Evolutionary conservation across 371 early-diverging fungal species (phyloP), one percentile per base, ranked within the genome.

Genomic region (Apophysomyces ossiformis): DNA sequence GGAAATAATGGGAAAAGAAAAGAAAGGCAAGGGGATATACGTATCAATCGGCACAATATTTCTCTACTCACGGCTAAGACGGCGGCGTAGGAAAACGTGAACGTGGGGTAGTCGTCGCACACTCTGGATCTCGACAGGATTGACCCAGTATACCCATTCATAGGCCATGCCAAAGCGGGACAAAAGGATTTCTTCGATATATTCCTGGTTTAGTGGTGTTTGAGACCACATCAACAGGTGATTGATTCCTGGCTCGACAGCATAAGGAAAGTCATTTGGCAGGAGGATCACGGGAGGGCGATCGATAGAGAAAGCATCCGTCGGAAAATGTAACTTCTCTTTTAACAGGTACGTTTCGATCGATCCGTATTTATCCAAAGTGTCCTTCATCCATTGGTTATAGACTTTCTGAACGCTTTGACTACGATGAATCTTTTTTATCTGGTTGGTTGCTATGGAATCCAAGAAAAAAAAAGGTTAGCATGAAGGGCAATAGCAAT

Each of bases 231-330:
- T 68, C 38, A 89, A 70, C 16, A 76, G 66, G 59, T 89, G 89
- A 13, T 60, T 26, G 38, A 81, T 81, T 43, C 78, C 75, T 35
- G 74, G 75, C 13, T 77, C 82, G 6, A 83, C 71, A 11, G 87
- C 83, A 61, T 89, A 89, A 18, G 88, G 88, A 66, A 84, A 89
- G 69, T 89, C 89, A 70, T 89, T 89, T 7, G 78, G 80, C 7
- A 87, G 70, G 46, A 87, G 64, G 58, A 85, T 71, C 36, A 72
- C 69, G 46, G 68, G 45, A 15, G 71, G 69, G 64, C 6, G 54
- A 26, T 21, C 21, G 9, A 37, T 50, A 16, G 32, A 26, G 32
- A 3, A 26, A 26, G 1, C 32, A 15, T 54, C 57, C 12, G 69
- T 44, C 32, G 84, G 81, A 50, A 65, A 79, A 8, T 72, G 65